Conservation (phyloP, 2,329 filamentous ascomycete genomes). For the Pseudopithomyces maydicus region DNA sequence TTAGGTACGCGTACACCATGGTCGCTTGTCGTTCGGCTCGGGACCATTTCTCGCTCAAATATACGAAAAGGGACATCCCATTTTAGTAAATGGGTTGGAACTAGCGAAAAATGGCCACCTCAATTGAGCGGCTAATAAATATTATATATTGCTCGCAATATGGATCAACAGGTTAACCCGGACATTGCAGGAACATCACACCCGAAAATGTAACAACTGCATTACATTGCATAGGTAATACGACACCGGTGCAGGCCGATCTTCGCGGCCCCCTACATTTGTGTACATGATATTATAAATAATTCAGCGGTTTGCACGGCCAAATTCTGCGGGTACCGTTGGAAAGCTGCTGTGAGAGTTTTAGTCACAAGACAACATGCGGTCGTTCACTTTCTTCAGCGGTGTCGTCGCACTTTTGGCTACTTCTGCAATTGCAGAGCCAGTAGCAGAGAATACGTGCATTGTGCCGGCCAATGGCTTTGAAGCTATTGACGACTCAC, state of each 20-base stretch:
- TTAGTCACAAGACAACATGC: not conserved
- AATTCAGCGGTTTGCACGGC: too few relatives aligned
- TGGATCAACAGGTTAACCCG: not conserved
- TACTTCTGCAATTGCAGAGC: not conserved
- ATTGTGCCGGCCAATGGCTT: slow-evolving; percentile 38
- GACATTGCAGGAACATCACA: slow-evolving; percentile 1
- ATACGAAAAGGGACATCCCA: too few relatives aligned
- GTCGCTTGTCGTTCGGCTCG: too few relatives aligned
- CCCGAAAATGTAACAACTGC: slow-evolving; percentile 1
- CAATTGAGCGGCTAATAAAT: not conserved
- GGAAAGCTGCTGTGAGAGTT: too few relatives aligned
- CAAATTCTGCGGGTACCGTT: too few relatives aligned
- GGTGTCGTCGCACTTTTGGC: not conserved
- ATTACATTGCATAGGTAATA: slow-evolving; percentile 2
- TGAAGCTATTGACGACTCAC: slow-evolving; percentile 48
- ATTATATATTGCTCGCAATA: slow-evolving; percentile 1
- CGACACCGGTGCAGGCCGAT: not conserved
- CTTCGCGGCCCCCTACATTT: too few relatives aligned
- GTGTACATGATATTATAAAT: too few relatives aligned
- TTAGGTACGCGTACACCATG: too few relatives aligned
- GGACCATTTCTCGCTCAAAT: too few relatives aligned
- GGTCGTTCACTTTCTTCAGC: not conserved
- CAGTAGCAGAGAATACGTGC: slow-evolving; percentile 26
- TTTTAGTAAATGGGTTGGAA: not conserved
- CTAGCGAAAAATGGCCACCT: too few relatives aligned